Evolutionary conservation across 495 filamentous ascomycete species (phyloP).

Genomic region (Xylaria acuta): DNA sequence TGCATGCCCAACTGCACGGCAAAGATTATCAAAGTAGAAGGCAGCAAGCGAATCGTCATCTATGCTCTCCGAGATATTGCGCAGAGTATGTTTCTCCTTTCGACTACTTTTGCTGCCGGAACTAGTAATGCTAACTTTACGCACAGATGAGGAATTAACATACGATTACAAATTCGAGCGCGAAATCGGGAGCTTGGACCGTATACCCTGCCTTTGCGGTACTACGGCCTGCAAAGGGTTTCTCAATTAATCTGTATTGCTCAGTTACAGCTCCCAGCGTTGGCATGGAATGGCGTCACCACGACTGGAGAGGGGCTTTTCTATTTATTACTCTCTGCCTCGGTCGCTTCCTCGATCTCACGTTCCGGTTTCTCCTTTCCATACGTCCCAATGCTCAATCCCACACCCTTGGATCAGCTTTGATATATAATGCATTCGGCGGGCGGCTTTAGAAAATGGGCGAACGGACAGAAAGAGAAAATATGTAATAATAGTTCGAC

Average conservation of each 20-base stretch:
- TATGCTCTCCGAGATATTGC: conserved; percentile 95
- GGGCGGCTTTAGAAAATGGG: conserved; percentile 13
- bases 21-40: conserved; percentile 99
- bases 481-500: conserved; percentile 24
- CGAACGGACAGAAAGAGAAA: conserved; percentile 12
- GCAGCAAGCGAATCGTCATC: conserved; percentile 98
- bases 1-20: conserved; percentile 98
- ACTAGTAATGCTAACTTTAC: conserved; percentile 49
- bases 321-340: not conserved
- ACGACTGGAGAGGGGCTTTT: conserved; percentile 3
- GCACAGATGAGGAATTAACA: conserved; percentile 92
- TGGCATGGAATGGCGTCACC: not conserved
- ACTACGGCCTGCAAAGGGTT: conserved; percentile 97
- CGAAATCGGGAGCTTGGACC: conserved; percentile 91
- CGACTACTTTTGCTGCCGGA: not conserved
- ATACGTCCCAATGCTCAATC: not conserved
- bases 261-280: not conserved
- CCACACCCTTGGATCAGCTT: conserved; percentile 20
- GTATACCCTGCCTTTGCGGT: conserved; percentile 96
- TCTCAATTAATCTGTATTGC: conserved; percentile 73
- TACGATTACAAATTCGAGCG: conserved; percentile 99
- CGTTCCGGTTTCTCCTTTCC: not conserved
- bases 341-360: not conserved
- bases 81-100: conserved; percentile 72
- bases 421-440: conserved; percentile 26